These are phyloP conservation scores for Sorghum bicolor DNA, from an alignment of 176 grass and related monocot genomes.

Conservation along the genomic window DNA sequence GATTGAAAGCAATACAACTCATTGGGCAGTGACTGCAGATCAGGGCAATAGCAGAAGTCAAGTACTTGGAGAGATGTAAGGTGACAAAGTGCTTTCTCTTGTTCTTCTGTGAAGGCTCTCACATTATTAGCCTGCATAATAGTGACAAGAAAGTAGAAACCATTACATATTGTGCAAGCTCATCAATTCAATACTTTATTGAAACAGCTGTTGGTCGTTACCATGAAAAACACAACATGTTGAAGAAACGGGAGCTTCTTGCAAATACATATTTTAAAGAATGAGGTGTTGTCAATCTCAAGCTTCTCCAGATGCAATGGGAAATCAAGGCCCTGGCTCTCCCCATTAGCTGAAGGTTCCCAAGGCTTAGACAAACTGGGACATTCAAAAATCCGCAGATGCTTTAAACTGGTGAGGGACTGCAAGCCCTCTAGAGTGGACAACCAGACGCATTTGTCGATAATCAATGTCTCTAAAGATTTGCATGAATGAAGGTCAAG, in stretches of 20 bases:
- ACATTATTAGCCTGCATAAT: neutral
- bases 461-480: constrained; percentile 2
- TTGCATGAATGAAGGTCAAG: constrained; percentile 7
- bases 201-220: neutral
- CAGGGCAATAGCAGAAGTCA: constrained; percentile 20
- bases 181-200: neutral
- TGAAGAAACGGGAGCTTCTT: constrained; percentile 9
- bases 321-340: neutral
- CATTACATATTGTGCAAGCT: neutral
- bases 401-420: neutral
- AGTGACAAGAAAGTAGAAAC: neutral
- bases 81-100: neutral
- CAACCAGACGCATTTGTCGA: neutral
- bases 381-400: neutral
- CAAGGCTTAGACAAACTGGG: neutral
- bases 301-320: neutral
- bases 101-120: neutral
- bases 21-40: neutral
- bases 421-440: neutral
- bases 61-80: constrained; percentile 13
- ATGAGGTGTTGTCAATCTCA: constrained; percentile 20
- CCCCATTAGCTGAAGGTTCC: neutral
- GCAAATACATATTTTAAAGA: constrained; percentile 8
- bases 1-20: neutral
- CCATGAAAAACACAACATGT: constrained; percentile 14